phyloP scores from a whole-genome alignment of 2,329 filamentous ascomycete genomes.

The Pseudophaeomoniella oleicola region DNA sequence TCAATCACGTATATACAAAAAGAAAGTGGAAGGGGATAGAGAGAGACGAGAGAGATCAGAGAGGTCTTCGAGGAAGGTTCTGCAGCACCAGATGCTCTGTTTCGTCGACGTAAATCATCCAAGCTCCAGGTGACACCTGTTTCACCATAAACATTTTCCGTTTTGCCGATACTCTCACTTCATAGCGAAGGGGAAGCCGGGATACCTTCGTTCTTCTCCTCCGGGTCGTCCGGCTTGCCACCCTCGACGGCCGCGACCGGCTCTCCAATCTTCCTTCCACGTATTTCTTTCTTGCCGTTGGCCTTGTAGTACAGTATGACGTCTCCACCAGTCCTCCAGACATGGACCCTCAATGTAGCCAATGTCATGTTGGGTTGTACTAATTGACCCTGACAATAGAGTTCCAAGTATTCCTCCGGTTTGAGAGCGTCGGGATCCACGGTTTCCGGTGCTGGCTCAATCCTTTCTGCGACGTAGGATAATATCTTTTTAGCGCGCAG shows the following conservation, averaged over 20 bases:
- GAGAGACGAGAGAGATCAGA: no score
- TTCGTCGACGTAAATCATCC: no score
- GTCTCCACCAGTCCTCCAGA: constrained; percentile 93
- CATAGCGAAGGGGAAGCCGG: no score
- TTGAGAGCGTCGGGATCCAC: constrained; percentile 46
- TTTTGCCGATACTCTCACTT: no score
- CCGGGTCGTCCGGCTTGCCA: no score
- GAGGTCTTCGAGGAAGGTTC: no score
- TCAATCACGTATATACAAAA: no score
- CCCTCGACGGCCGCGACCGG: neutral
- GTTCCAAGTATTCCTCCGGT: constrained; percentile 84
- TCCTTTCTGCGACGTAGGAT: constrained; percentile 79
- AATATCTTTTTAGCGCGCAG: constrained; percentile 88
- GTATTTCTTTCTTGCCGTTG: constrained; percentile 59
- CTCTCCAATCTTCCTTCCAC: constrained; percentile 2
- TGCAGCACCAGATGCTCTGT: no score
- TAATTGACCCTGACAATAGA: constrained; percentile 68
- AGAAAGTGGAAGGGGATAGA: no score
- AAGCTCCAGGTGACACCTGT: no score
- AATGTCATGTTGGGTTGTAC: constrained; percentile 77
- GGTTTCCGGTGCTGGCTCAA: constrained; percentile 47
- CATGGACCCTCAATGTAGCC: constrained; percentile 77
- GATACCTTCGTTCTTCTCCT: no score
- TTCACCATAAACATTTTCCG: no score
- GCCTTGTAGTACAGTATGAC: constrained; percentile 81